A percentile compares a stretch with the other conserved stretches of the same genome.
These are phyloP conservation scores for Aspergillus sp. DNA, from an alignment of 2,329 filamentous ascomycete species.

Conservation along the genomic window DNA sequence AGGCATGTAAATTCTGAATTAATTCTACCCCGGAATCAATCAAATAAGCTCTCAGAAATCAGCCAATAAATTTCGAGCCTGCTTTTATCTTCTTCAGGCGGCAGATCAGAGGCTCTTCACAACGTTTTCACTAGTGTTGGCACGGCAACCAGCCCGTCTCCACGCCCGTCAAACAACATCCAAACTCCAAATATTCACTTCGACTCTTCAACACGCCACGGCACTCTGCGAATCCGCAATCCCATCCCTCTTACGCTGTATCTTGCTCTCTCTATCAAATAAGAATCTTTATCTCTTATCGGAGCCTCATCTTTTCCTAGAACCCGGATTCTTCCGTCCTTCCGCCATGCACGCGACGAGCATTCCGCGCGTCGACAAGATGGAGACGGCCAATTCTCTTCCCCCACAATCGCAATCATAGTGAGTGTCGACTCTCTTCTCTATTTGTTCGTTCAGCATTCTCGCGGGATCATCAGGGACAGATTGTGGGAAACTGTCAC, in stretches of 20 bases:
- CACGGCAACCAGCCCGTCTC: slow-evolving; percentile 7
- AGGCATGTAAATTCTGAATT: too few relatives aligned
- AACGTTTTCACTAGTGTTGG: slow-evolving; percentile 3
- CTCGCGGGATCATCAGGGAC: background rate
- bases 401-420: slow-evolving; percentile 5
- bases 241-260: background rate
- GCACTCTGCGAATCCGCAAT: background rate
- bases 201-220: background rate
- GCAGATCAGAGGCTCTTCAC: background rate
- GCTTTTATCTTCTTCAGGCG: background rate
- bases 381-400: background rate
- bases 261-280: slow-evolving; percentile 1
- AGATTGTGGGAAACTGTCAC: background rate
- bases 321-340: background rate
- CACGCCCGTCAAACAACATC: slow-evolving; percentile 1
- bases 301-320: background rate
- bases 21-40: background rate
- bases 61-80: background rate
- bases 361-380: slow-evolving; percentile 11
- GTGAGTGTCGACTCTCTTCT: background rate
- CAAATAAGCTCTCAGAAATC: background rate
- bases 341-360: background rate
- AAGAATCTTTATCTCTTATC: slow-evolving; percentile 5
- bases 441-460: slow-evolving; percentile 1
- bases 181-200: background rate